A percentile compares a stretch with the other conserved stretches of the same genome.
phyloP scores from a whole-genome alignment of 2,329 filamentous ascomycete species.

The Sporothrix euskadiensis region DNA sequence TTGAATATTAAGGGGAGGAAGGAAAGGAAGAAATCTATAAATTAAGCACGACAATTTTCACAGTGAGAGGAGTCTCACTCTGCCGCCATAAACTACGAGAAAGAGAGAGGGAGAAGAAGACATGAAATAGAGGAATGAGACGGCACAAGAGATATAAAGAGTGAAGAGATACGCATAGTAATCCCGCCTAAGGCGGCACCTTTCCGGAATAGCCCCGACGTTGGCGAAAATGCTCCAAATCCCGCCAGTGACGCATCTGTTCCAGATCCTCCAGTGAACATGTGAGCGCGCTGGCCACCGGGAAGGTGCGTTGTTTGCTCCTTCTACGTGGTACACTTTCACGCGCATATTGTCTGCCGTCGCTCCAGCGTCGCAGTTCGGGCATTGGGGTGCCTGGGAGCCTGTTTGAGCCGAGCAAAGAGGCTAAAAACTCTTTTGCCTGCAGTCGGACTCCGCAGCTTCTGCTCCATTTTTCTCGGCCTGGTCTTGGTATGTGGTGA shows the following conservation, averaged over 20 bases:
- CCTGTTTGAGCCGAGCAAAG: slow-evolving; percentile 1
- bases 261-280: background rate
- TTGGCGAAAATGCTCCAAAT: background rate
- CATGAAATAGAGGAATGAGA: background rate
- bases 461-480: background rate
- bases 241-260: background rate
- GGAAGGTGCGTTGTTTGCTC: background rate
- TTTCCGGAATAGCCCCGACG: background rate
- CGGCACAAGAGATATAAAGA: background rate
- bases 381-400: background rate
- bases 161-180: background rate
- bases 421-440: background rate
- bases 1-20: background rate
- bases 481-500: background rate
- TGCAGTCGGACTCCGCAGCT: background rate
- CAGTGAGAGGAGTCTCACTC: background rate
- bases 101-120: background rate
- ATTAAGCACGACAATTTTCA: background rate
- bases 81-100: background rate
- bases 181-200: background rate
- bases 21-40: background rate
- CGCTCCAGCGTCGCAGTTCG: background rate
- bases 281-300: background rate
- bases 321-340: background rate
- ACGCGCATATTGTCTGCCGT: background rate